Evolutionary conservation across 2,329 filamentous ascomycete species (phyloP).

Genomic region (Diaporthe batatas): DNA sequence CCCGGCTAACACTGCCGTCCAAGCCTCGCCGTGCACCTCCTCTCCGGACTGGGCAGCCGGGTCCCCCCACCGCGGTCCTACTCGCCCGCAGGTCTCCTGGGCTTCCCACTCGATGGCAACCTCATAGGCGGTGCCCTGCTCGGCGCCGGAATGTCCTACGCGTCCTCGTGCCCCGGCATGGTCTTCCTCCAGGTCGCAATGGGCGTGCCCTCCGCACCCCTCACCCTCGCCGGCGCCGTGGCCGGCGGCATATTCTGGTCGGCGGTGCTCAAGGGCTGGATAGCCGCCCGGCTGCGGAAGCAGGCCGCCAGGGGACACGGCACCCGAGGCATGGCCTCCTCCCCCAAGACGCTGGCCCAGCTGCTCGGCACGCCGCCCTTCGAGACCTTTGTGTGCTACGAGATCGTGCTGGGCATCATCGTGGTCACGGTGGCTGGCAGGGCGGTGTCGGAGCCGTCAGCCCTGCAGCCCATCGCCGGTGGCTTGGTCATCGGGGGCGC

Average conservation of each 20-base stretch:
- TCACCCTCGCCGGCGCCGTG: slow-evolving; percentile 66
- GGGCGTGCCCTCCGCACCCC: slow-evolving; percentile 64
- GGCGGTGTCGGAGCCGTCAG: slow-evolving; percentile 47
- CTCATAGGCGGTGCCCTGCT: slow-evolving; percentile 72
- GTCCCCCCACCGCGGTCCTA: slow-evolving; percentile 62
- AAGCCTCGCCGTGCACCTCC: slow-evolving; percentile 63
- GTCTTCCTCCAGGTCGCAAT: slow-evolving; percentile 71
- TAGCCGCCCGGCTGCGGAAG: slow-evolving; percentile 45
- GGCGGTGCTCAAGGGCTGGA: slow-evolving; percentile 55
- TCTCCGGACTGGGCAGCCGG: slow-evolving; percentile 59
- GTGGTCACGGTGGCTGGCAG: slow-evolving; percentile 58
- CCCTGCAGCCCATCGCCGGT: slow-evolving; percentile 64
- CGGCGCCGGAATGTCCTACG: slow-evolving; percentile 75
- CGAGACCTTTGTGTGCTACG: slow-evolving; percentile 57
- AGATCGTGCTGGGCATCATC: slow-evolving; percentile 55
- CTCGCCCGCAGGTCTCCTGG: slow-evolving; percentile 65
- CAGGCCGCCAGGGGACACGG: background rate
- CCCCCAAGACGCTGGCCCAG: slow-evolving; percentile 50
- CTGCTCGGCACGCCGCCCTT: slow-evolving; percentile 56
- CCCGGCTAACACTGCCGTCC: slow-evolving; percentile 23
- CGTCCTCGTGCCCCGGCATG: slow-evolving; percentile 75
- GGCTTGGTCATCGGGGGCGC: slow-evolving; percentile 70
- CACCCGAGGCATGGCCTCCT: background rate
- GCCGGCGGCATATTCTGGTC: slow-evolving; percentile 68
- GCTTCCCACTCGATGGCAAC: slow-evolving; percentile 71